A percentile compares a stretch with the other conserved stretches of the same genome.
Conservation (phyloP, 1,139 yeast genomes). For the Suhomyces chickasaworum region DNA sequence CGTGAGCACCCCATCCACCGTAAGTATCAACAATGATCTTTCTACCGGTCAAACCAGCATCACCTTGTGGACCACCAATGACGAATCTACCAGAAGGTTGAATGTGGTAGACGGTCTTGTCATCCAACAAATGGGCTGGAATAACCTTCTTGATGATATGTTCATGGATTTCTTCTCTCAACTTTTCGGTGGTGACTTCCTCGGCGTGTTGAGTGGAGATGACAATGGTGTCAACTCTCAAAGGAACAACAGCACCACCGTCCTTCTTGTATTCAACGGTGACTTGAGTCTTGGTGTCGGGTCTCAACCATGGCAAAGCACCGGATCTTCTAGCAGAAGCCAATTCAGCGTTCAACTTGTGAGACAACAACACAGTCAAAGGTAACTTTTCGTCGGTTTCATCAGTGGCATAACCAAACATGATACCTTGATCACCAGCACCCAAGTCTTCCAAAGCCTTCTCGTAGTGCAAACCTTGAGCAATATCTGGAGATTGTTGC, state of each 20-base stretch:
- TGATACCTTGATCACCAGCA: slow-evolving; percentile 99
- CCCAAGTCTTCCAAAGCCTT: slow-evolving; percentile 96
- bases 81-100: slow-evolving; percentile 99
- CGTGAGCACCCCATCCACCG: slow-evolving; percentile 99
- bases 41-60: slow-evolving; percentile 99
- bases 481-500: slow-evolving; percentile 99
- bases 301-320: slow-evolving; percentile 93
- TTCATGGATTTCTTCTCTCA: slow-evolving; percentile 73
- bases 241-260: slow-evolving; percentile 92
- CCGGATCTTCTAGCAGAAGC: slow-evolving; percentile 98
- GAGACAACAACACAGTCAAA: slow-evolving; percentile 89
- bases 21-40: slow-evolving; percentile 99
- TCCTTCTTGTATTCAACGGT: slow-evolving; percentile 94
- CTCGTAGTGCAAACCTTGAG: slow-evolving; percentile 98
- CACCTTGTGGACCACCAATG: slow-evolving; percentile 99
- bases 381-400: slow-evolving; percentile 98
- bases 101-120: slow-evolving; percentile 93
- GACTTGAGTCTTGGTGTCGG: slow-evolving; percentile 99
- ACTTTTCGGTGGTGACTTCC: slow-evolving; percentile 87
- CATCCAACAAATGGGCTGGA: slow-evolving; percentile 88
- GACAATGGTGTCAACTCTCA: slow-evolving; percentile 96
- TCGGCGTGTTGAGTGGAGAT: slow-evolving; percentile 98
- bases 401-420: slow-evolving; percentile 99
- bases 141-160: slow-evolving; percentile 90
- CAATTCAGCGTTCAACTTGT: slow-evolving; percentile 94